Evolutionary conservation across 129 eudicot species (phyloP).

Genomic region (Artemisia tridentata): DNA sequence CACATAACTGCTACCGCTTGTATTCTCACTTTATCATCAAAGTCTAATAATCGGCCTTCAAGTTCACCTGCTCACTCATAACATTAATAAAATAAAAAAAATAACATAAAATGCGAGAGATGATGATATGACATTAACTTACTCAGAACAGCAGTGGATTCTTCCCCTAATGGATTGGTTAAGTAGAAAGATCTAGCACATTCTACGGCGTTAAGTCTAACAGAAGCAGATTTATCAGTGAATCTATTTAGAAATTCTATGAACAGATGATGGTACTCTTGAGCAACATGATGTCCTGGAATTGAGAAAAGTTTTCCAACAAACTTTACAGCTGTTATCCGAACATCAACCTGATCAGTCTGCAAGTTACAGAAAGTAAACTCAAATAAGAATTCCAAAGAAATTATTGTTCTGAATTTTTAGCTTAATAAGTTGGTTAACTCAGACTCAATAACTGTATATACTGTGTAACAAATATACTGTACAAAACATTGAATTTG

Average conservation of each 20-base stretch:
- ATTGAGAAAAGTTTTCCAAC: constrained; percentile 64
- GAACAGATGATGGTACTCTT: constrained; percentile 65
- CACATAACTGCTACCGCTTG: constrained; percentile 76
- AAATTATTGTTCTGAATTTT: not conserved
- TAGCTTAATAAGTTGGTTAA: constrained; percentile 11
- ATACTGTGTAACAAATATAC: not conserved
- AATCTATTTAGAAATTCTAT: constrained; percentile 76
- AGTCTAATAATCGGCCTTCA: constrained; percentile 78
- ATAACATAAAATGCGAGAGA: not conserved
- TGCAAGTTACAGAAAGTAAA: constrained; percentile 33
- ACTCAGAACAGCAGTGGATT: constrained; percentile 68
- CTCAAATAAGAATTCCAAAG: not conserved
- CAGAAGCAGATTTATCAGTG: constrained; percentile 79
- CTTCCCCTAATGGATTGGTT: constrained; percentile 50
- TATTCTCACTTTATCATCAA: constrained; percentile 84
- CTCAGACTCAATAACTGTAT: constrained; percentile 1
- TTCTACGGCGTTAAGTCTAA: constrained; percentile 69
- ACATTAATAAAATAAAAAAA: constrained; percentile 2
- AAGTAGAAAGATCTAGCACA: constrained; percentile 63
- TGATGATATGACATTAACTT: constrained; percentile 23
- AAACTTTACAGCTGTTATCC: constrained; percentile 80
- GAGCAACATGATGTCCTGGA: constrained; percentile 51
- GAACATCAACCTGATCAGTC: constrained; percentile 96
- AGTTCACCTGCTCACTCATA: constrained; percentile 67
- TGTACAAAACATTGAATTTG: not conserved